Percentiles rank a stretch among this genome's conserved stretches.
phyloP scores from a whole-genome alignment of 1,284 basidiomycete genomes.

The Cutaneotrichosporon cyanovorans region DNA sequence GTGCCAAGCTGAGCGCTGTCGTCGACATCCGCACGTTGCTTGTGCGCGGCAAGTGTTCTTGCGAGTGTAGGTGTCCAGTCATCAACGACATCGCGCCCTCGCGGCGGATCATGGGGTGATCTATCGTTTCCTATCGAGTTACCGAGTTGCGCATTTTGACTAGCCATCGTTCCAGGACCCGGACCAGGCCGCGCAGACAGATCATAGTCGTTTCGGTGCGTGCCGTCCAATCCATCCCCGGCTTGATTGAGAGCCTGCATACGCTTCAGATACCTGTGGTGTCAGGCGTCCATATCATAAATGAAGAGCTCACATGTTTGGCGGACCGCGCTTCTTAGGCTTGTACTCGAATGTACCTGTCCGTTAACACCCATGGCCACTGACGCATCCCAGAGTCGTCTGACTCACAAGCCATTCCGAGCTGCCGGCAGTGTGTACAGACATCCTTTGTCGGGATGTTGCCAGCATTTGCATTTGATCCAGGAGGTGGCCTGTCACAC shows the following conservation, averaged over 20 bases:
- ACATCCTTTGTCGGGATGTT: conserved; percentile 21
- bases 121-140: not conserved
- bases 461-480: conserved; percentile 4
- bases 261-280: conserved; percentile 20
- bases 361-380: not conserved
- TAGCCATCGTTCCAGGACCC: conserved; percentile 17
- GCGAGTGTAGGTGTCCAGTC: conserved; percentile 13
- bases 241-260: conserved; percentile 14
- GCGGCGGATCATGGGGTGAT: not conserved
- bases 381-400: too few relatives aligned
- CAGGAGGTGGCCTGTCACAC: conserved; percentile 40
- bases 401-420: conserved; percentile 61
- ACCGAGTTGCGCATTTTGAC: conserved; percentile 10
- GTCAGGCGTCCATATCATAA: not conserved
- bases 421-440: conserved; percentile 60
- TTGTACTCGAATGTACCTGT: conserved; percentile 72
- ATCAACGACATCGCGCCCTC: conserved; percentile 4
- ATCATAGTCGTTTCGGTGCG: not conserved
- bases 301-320: conserved; percentile 60
- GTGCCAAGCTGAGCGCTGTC: not conserved
- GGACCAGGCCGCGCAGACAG: conserved; percentile 6
- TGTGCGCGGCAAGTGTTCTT: conserved; percentile 2
- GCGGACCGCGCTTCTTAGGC: conserved; percentile 81
- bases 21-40: conserved; percentile 1
- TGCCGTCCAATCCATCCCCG: not conserved